A percentile compares a stretch with the other conserved stretches of the same genome.
These are phyloP conservation scores for Globisporangium ultimum DNA, from an alignment of 352 stramenopile species.

Conservation along the genomic window DNA sequence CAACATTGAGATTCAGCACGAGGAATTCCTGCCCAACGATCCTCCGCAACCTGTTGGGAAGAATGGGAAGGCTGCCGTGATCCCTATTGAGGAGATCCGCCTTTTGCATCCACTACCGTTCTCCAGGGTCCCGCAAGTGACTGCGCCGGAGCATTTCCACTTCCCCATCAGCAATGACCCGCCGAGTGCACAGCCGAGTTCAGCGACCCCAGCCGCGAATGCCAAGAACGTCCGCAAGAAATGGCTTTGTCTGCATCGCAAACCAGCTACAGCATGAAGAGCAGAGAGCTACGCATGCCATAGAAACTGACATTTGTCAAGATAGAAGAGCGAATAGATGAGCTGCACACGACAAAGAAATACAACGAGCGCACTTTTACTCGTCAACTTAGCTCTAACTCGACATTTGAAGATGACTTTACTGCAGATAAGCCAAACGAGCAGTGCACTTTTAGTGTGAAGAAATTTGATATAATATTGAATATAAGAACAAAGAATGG, in stretches of 20 bases:
- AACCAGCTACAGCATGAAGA: neutral
- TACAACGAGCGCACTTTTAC: too few relatives aligned
- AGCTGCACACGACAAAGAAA: too few relatives aligned
- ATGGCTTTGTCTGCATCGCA: constrained; percentile 39
- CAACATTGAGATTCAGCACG: constrained; percentile 71
- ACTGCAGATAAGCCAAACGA: too few relatives aligned
- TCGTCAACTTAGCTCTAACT: too few relatives aligned
- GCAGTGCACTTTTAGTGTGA: too few relatives aligned
- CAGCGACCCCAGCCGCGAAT: neutral
- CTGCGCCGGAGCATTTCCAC: constrained; percentile 40
- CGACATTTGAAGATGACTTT: too few relatives aligned
- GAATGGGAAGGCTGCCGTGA: constrained; percentile 11
- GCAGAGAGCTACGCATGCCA: too few relatives aligned
- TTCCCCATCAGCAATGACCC: constrained; percentile 39
- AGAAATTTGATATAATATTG: too few relatives aligned
- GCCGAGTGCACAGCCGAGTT: too few relatives aligned
- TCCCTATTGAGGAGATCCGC: constrained; percentile 50
- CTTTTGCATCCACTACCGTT: constrained; percentile 64
- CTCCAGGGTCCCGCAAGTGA: constrained; percentile 62
- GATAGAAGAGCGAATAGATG: too few relatives aligned
- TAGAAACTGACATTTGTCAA: too few relatives aligned
- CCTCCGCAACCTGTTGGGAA: constrained; percentile 1
- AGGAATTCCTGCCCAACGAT: constrained; percentile 24
- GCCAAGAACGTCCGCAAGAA: constrained; percentile 22
- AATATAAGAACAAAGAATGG: too few relatives aligned